Conservation (phyloP, 345 rosid genomes). For the Excoecaria agallocha region DNA sequence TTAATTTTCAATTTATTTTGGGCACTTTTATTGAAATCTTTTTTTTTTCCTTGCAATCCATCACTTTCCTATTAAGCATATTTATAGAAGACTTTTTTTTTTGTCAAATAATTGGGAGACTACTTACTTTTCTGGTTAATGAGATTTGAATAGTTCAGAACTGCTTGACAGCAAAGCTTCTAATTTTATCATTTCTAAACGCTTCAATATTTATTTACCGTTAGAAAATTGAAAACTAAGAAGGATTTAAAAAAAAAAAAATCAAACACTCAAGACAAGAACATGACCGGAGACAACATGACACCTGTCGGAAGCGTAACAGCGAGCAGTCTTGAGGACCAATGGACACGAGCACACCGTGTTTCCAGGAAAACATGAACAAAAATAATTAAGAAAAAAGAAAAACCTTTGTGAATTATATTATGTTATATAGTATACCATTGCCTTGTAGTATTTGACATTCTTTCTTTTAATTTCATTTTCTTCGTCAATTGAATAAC, state of each 20-base stretch:
- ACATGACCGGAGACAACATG: background rate
- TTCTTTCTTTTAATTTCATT: too few species aligned
- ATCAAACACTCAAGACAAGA: background rate
- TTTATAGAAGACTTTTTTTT: too few species aligned
- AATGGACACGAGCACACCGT: background rate
- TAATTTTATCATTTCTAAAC: background rate
- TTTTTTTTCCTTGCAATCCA: too few species aligned
- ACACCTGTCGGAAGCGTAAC: background rate
- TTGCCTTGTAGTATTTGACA: too few species aligned
- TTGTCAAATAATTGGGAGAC: too few species aligned
- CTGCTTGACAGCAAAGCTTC: background rate
- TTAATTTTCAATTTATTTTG: too few species aligned
- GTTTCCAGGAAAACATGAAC: background rate
- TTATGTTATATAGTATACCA: background rate
- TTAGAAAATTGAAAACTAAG: background rate
- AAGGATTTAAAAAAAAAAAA: background rate
- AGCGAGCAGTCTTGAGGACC: background rate
- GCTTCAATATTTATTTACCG: background rate
- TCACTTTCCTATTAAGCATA: too few species aligned
- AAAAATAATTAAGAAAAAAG: background rate
- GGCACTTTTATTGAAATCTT: too few species aligned
- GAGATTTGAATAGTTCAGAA: too few species aligned
- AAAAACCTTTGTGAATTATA: background rate
- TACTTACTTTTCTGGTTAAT: too few species aligned
- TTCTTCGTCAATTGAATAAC: constrained; percentile 2